Conservation (phyloP, 2,329 filamentous ascomycete genomes). For the Emericellopsis cladophorae region DNA sequence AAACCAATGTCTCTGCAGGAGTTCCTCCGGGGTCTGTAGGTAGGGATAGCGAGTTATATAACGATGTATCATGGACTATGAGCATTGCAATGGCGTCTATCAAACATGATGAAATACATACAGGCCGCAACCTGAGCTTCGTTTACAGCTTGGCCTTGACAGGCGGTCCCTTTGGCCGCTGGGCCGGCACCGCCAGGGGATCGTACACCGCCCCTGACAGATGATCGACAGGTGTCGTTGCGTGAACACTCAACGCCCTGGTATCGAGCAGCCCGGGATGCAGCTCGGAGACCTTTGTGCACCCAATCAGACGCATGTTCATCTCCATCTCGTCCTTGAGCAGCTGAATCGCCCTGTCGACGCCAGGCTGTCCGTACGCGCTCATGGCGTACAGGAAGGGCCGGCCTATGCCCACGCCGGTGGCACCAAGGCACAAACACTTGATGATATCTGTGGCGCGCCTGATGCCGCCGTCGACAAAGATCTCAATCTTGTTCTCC, state of each 20-base stretch:
- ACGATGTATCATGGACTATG: not conserved
- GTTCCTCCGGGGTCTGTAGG: slow-evolving; percentile 50
- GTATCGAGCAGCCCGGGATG: slow-evolving; percentile 72
- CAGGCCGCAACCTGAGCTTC: not conserved
- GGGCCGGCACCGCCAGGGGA: slow-evolving; percentile 35
- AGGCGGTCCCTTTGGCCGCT: slow-evolving; percentile 22
- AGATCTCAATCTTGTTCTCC: slow-evolving; percentile 73
- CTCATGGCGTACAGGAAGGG: slow-evolving; percentile 97
- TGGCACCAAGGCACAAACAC: slow-evolving; percentile 82
- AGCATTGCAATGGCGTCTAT: not conserved
- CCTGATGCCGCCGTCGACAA: slow-evolving; percentile 79
- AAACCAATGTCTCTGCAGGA: slow-evolving; percentile 77
- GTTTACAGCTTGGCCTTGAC: slow-evolving; percentile 34
- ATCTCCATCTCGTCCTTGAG: slow-evolving; percentile 97
- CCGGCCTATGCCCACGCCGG: slow-evolving; percentile 83
- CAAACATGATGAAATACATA: not conserved
- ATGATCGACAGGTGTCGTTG: slow-evolving; percentile 33
- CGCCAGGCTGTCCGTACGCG: slow-evolving; percentile 75
- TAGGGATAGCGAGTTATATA: not conserved
- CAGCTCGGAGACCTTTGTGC: slow-evolving; percentile 60
- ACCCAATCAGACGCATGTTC: slow-evolving; percentile 94
- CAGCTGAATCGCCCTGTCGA: slow-evolving; percentile 84
- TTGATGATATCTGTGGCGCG: slow-evolving; percentile 92
- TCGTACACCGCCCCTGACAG: slow-evolving; percentile 39
- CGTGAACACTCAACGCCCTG: slow-evolving; percentile 48